Base-by-base conservation (phyloP, 2,329 filamentous ascomycete genomes). In the Neofusicoccum kwambonambiense region DNA sequence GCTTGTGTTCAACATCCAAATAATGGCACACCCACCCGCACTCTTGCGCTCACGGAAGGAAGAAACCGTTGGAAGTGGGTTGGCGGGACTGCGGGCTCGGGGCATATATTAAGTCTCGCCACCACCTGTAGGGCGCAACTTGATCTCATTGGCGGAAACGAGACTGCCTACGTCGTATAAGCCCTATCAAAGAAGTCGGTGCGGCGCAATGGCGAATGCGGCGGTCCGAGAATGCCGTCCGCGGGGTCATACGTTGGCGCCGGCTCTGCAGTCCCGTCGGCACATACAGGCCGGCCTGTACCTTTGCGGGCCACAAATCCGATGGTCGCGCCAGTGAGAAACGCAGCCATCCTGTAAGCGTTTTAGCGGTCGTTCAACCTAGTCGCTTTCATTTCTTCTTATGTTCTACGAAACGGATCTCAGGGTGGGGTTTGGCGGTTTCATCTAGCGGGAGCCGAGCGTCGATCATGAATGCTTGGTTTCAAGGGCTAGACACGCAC, bases 371-470 rank as follows among this genome's bases (percentile, higher is more conserved):
- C 22, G 17, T 19, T 4, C 31, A 35, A 51, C 15, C 13, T 35
- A 9, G 22, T 27, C 22, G 49, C 49, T 51, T 51, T 1, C 47
- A 15, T 50, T n/a, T 27, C 27, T 22, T 22, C n/a, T 56, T 3
- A 4, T 31, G 37, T 9, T 15, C 11, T 9, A 12, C 2, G n/a
- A n/a, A 47, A n/a, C 9, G 54, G 8, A 41, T 34, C 27, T 12
- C 64, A 70, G 58, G 56, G 17, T 49, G 64, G 4, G 31, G 50
- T 49, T 27, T 37, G 17, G 31, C 15, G 37, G 57, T 60, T 49
- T 65, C 63, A 60, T 37, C 3, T 37, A 22, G 27, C 56, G 31
- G 15, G 42, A 47, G 31, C 56, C 56, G 56, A 60, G 42, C 42
- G 56, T 47, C 27, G 56, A 60, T 49, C 56, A 60, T 60, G 56